Evolutionary conservation across 148 eudicot species (phyloP).

Genomic region (Pharnaceum exiguum): DNA sequence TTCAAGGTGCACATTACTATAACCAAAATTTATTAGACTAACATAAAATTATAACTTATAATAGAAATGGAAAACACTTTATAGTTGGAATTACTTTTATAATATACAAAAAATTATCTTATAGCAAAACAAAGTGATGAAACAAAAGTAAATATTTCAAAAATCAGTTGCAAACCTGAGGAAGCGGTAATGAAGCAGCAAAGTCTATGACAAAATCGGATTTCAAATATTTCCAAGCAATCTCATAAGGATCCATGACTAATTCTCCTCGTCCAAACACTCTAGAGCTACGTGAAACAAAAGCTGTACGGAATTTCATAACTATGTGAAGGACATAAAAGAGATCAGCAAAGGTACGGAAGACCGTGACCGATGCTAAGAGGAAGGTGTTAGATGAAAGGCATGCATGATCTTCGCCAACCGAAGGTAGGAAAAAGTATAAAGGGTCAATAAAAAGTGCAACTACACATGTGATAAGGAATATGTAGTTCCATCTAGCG

Average conservation of each 20-base stretch:
- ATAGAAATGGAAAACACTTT: too few relatives aligned
- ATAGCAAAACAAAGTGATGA: neutral
- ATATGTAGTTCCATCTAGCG: slow-evolving; percentile 34
- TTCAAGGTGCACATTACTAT: too few relatives aligned
- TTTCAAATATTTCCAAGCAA: slow-evolving; percentile 33
- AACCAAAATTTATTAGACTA: too few relatives aligned
- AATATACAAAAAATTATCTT: too few relatives aligned
- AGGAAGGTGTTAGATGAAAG: slow-evolving; percentile 19
- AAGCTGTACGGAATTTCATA: slow-evolving; percentile 37
- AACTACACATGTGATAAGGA: slow-evolving; percentile 28
- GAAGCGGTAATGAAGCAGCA: slow-evolving; percentile 41
- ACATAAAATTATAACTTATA: too few relatives aligned
- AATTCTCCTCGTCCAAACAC: slow-evolving; percentile 43
- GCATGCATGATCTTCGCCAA: slow-evolving; percentile 19
- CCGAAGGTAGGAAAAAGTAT: slow-evolving; percentile 34
- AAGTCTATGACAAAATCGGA: slow-evolving; percentile 39
- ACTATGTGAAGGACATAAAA: slow-evolving; percentile 34
- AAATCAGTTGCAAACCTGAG: slow-evolving; percentile 25
- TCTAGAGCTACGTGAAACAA: slow-evolving; percentile 33
- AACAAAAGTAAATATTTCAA: neutral
- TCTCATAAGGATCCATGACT: slow-evolving; percentile 41
- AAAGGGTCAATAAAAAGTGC: slow-evolving; percentile 43
- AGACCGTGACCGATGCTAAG: slow-evolving; percentile 18
- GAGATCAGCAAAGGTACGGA: slow-evolving; percentile 28
- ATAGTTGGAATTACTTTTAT: too few relatives aligned